phyloP scores from a whole-genome alignment of 2,329 filamentous ascomycete genomes.

The Sclerotiophoma versabilis region DNA sequence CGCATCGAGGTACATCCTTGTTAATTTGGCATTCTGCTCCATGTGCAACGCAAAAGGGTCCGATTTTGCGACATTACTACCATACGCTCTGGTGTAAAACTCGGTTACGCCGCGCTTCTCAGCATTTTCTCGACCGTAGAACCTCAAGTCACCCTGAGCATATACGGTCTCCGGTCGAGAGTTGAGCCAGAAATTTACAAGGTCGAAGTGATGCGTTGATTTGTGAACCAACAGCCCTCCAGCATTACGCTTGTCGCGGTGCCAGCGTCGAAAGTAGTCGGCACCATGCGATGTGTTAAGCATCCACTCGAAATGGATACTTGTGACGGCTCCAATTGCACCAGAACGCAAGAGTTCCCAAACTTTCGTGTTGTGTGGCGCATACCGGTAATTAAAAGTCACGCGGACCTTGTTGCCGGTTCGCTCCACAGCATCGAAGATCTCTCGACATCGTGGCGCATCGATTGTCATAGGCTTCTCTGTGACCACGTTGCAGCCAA shows the following conservation, averaged over 20 bases:
- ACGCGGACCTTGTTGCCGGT: slow-evolving; percentile 62
- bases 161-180: slow-evolving; percentile 64
- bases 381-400: slow-evolving; percentile 70
- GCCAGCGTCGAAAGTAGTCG: slow-evolving; percentile 70
- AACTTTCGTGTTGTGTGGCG: slow-evolving; percentile 69
- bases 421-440: slow-evolving; percentile 62
- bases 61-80: slow-evolving; percentile 58
- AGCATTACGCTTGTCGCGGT: slow-evolving; percentile 66
- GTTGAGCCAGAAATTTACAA: slow-evolving; percentile 69
- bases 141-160: slow-evolving; percentile 64
- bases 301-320: slow-evolving; percentile 69
- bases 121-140: slow-evolving; percentile 69
- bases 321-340: slow-evolving; percentile 64
- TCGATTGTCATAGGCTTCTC: slow-evolving; percentile 73
- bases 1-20: slow-evolving; percentile 66
- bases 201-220: slow-evolving; percentile 69
- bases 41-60: slow-evolving; percentile 68
- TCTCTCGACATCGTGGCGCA: slow-evolving; percentile 60
- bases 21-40: slow-evolving; percentile 61
- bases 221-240: slow-evolving; percentile 69
- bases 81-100: slow-evolving; percentile 61
- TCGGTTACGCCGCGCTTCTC: slow-evolving; percentile 60
- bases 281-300: slow-evolving; percentile 68
- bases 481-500: slow-evolving; percentile 67
- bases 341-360: slow-evolving; percentile 62